A percentile compares a stretch with the other conserved stretches of the same genome.
phyloP scores from a whole-genome alignment of 495 filamentous ascomycete species.

The Talaromyces stipitatus region DNA sequence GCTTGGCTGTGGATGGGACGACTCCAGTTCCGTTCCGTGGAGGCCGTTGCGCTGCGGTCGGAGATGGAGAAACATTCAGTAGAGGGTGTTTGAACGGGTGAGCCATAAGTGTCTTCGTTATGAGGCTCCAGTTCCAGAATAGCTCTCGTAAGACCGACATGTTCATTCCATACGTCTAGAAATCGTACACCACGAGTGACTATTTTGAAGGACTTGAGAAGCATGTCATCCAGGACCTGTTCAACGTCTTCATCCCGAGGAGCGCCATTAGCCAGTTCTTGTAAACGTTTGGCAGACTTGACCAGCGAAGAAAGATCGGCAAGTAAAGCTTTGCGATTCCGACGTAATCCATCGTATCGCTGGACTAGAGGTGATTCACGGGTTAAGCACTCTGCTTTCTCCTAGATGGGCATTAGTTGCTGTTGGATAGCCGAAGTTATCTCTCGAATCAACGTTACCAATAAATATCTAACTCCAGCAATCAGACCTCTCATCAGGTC shows the following conservation, averaged over 20 bases:
- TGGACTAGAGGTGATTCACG: conserved; percentile 69
- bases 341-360: conserved; percentile 65
- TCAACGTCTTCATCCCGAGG: conserved; percentile 56
- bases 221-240: conserved; percentile 80
- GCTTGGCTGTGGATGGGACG: conserved; percentile 31
- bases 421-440: background rate
- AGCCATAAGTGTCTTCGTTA: conserved; percentile 22
- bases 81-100: conserved; percentile 62
- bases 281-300: conserved; percentile 74
- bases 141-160: conserved; percentile 55
- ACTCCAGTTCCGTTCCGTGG: conserved; percentile 29
- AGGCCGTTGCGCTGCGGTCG: conserved; percentile 17
- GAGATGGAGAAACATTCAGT: conserved; percentile 41
- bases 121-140: conserved; percentile 40
- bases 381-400: conserved; percentile 80
- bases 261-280: conserved; percentile 49
- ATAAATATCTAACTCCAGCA: conserved; percentile 79
- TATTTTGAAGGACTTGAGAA: conserved; percentile 87
- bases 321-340: conserved; percentile 75
- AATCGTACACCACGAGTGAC: conserved; percentile 87
- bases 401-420: conserved; percentile 38
- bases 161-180: conserved; percentile 81
- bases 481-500: conserved; percentile 89
- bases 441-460: conserved; percentile 51
- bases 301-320: conserved; percentile 86